A percentile compares a stretch with the other conserved stretches of the same genome.
Evolutionary conservation across 176 grass and related monocot species (phyloP).

Genomic region (Triticum dicoccoides): DNA sequence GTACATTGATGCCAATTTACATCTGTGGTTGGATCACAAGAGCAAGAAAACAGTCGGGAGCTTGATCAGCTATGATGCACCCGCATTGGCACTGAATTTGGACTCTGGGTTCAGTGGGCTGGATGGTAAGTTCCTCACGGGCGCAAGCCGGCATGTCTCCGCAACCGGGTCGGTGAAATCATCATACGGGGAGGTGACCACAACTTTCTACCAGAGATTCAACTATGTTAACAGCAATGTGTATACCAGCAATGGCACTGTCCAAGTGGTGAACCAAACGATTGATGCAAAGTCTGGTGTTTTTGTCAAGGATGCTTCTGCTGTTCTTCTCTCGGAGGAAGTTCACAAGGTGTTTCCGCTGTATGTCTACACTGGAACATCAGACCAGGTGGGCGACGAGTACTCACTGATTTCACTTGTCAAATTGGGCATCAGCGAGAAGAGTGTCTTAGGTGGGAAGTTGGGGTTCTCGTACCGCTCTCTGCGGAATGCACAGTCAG

Average conservation of each 20-base stretch:
- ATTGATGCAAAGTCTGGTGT: constrained; percentile 41
- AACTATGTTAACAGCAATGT: constrained; percentile 31
- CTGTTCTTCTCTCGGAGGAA: constrained; percentile 23
- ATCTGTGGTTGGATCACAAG: constrained; percentile 46
- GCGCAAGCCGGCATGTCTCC: constrained; percentile 20
- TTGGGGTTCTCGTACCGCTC: constrained; percentile 35
- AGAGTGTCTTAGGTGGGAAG: constrained; percentile 9
- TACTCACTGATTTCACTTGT: constrained; percentile 31
- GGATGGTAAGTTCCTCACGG: constrained; percentile 36
- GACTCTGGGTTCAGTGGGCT: constrained; percentile 27
- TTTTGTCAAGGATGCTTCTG: constrained; percentile 19
- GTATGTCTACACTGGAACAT: constrained; percentile 31
- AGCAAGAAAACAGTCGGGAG: constrained; percentile 25
- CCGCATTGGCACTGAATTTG: background rate
- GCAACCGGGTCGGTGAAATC: constrained; percentile 43
- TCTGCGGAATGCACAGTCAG: constrained; percentile 44
- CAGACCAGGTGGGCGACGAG: constrained; percentile 24
- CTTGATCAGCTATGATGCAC: constrained; percentile 32
- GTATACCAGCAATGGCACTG: constrained; percentile 20
- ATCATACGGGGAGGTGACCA: constrained; percentile 33
- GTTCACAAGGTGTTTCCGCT: constrained; percentile 37
- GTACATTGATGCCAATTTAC: constrained; percentile 44
- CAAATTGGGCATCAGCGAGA: constrained; percentile 35
- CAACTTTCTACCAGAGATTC: constrained; percentile 41
- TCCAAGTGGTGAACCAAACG: constrained; percentile 44